Base-by-base conservation (phyloP, 805 yeast species). In the Diddensiella santjacobensis region DNA sequence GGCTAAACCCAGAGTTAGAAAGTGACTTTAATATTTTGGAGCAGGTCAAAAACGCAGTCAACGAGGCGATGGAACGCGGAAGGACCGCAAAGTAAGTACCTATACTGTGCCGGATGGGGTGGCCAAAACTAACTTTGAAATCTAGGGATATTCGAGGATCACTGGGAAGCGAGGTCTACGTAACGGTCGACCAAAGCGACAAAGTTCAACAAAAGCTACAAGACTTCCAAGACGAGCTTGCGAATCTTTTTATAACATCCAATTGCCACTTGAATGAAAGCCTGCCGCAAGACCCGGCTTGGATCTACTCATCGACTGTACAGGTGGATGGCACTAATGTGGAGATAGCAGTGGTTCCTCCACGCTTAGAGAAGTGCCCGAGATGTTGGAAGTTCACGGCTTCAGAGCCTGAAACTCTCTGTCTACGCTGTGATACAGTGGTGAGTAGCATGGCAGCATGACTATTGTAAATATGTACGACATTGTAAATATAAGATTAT, bases 351-450 rank as follows among this genome's bases (percentile, higher is more conserved):
- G 74, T 84, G 2, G 65, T 71, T 4, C 71, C 72, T 3, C 75
- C 88, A 0, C 49, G 62, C 0, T 60, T 70, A 1, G 67, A 68
- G 45, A 89, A 89, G 59, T 93, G 99, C 63, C 96, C 96, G 4
- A 77, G 99, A 62, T 93, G 99, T 67, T 93, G 99, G 99, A 87
- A 87, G 59, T 81, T 68, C 61, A 78, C 77, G 4, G 71, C 95
- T 0, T 65, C 59, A 0, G 57, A 52, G 0, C 80, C 74, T 30
- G 79, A 79, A 8, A 64, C 63, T 1, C 68, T 89, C 23, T 91
- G 99, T 64, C 37, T 46, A 1, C 76, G 93, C 56, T 91, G 98
- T 68, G 71, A 68, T 2, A 67, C 66, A 3, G 76, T 66, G 8
- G 23, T 46, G 15, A 20, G 22, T 3, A 6, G 3, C 22, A 17